Evolutionary conservation across 1,284 basidiomycete genomes (phyloP).

Genomic region (Hypsizygus ulmarius): DNA sequence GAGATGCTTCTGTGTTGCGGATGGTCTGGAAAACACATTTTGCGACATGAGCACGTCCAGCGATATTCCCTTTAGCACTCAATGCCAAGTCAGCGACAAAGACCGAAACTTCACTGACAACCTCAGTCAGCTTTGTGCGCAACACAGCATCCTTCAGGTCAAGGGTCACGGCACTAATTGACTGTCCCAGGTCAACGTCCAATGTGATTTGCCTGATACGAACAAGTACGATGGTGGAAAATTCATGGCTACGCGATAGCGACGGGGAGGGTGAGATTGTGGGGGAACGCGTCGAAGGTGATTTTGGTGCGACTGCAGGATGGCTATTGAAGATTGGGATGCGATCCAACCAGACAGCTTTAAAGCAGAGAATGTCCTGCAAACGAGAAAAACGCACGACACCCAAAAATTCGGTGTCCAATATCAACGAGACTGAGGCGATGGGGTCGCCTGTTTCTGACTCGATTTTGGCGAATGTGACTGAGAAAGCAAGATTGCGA

Average conservation of each 20-base stretch:
- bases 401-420: conserved; percentile 77
- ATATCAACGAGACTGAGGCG: conserved; percentile 64
- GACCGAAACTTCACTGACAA: conserved; percentile 60
- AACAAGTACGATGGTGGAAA: conserved; percentile 61
- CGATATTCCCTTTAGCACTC: conserved; percentile 70
- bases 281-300: conserved; percentile 21
- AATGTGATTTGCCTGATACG: conserved; percentile 71
- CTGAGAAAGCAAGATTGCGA: conserved; percentile 71
- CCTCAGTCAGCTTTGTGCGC: conserved; percentile 59
- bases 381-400: conserved; percentile 75
- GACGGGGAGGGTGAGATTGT: conserved; percentile 21
- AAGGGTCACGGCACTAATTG: conserved; percentile 64
- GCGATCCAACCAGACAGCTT: conserved; percentile 86
- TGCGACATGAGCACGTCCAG: conserved; percentile 67
- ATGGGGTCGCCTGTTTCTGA: conserved; percentile 34
- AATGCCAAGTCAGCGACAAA: conserved; percentile 64
- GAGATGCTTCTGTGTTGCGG: conserved; percentile 46
- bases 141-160: conserved; percentile 60
- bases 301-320: conserved; percentile 23
- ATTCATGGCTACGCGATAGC: conserved; percentile 39
- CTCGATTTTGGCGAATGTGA: conserved; percentile 58
- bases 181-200: conserved; percentile 76
- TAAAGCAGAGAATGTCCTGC: conserved; percentile 86
- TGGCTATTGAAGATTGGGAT: conserved; percentile 70
- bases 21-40: conserved; percentile 76